Base-by-base conservation (phyloP, 306 rosid genomes). In the Mucuna pruriens region DNA sequence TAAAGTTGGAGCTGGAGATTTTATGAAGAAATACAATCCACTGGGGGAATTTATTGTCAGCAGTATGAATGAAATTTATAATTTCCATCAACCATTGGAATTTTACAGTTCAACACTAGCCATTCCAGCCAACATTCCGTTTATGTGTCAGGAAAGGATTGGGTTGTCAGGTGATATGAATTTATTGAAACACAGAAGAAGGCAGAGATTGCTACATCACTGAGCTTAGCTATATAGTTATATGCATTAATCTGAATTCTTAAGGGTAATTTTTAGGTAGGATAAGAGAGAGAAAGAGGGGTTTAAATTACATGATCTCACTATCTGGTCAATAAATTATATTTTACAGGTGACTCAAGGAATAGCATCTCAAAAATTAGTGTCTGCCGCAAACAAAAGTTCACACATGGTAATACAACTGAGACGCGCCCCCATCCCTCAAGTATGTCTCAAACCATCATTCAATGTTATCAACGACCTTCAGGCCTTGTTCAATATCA, bases 351-450 rank as follows among this genome's bases (percentile, higher is more conserved):
- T 39, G 71, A 78, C 81, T 46, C 78, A 74, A 84, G 84, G 84
- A 79, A 83, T 57, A 84, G 77, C 80, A 79, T 84, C 84, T 84
- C 77, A 79, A 79, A 72, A 84, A 79, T 74, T 45, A 83, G 84
- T 38, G 55, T 49, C 81, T 58, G 87, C 84, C 76, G 38, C 49
- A 51, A 62, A 68, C 86, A 82, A 39, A 75, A 79, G 82, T 78
- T 60, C 40, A 75, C 80, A 82, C 74, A 78, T 62, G 79, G 74
- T 58, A 74, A 65, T 78, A 83, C 65, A 81, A 74, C 80, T 65
- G 85, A 81, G 86, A 72, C 45, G 69, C 55, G 44, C 72, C 62
- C 13, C 72, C 73, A 68, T 84, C 84, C 84, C 77, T 66, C 76
- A 57, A 75, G 82, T 36, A 57, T 57, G 72, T 66, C 8, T 49